Conservation (phyloP, 2,329 filamentous ascomycete species). For the Fusarium tuaranense region DNA sequence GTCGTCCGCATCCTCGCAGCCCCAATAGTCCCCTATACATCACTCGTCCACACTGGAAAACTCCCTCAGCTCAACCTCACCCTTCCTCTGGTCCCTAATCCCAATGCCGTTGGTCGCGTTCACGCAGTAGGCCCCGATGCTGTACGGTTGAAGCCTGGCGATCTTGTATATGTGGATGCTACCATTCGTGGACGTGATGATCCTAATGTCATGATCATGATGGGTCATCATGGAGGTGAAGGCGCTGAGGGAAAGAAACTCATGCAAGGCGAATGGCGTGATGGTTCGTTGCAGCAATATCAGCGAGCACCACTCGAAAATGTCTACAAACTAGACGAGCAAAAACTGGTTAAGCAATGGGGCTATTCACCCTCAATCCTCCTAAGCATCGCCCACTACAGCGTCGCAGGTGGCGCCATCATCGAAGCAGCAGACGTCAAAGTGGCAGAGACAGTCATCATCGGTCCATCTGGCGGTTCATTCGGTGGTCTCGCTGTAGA, state of each 20-base stretch:
- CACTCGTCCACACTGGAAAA: constrained; percentile 6
- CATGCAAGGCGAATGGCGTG: constrained; percentile 2
- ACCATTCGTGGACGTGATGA: constrained; percentile 12
- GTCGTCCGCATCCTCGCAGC: constrained; percentile 9
- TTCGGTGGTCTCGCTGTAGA: constrained; percentile 8
- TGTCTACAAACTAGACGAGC: background rate
- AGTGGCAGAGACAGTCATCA: constrained; percentile 16
- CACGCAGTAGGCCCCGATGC: background rate
- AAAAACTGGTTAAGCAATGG: background rate
- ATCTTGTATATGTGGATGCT: constrained; percentile 9
- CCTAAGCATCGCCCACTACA: constrained; percentile 6
- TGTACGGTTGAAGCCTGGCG: background rate
- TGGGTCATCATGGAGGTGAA: constrained; percentile 9
- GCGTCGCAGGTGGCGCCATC: constrained; percentile 6
- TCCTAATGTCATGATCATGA: constrained; percentile 13
- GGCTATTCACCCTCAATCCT: background rate
- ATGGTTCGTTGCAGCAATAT: background rate
- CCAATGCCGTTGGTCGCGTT: constrained; percentile 13
- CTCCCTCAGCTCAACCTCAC: constrained; percentile 3
- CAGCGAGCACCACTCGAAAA: background rate
- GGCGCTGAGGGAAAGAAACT: background rate
- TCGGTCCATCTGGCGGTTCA: constrained; percentile 16
- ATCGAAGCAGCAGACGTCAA: constrained; percentile 16
- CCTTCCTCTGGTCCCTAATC: constrained; percentile 10
- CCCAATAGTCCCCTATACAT: background rate